Conservation (phyloP, 2,329 filamentous ascomycete species). For the Fusarium subtropicale region DNA sequence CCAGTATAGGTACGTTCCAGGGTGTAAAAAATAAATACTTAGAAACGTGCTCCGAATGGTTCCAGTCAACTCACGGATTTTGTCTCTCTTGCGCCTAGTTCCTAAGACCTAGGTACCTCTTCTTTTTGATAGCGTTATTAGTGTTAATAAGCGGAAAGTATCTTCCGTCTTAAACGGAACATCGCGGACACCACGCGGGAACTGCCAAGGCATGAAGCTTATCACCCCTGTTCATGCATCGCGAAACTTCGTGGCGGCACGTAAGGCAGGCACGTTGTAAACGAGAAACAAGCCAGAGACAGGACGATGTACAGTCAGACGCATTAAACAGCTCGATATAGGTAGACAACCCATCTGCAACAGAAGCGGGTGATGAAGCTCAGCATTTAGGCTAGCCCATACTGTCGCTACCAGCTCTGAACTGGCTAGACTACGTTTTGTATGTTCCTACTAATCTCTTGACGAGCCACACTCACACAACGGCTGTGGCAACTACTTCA, state of each 20-base stretch:
- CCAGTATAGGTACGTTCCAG: not conserved
- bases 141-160: not conserved
- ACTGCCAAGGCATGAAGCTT: slow-evolving; percentile 30
- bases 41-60: not conserved
- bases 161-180: slow-evolving; percentile 33
- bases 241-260: slow-evolving; percentile 19
- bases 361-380: not conserved
- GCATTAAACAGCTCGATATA: not conserved
- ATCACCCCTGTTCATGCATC: slow-evolving; percentile 17
- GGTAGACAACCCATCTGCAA: not conserved
- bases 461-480: slow-evolving; percentile 29
- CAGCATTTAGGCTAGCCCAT: not conserved
- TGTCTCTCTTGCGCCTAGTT: not conserved
- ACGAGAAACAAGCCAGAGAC: slow-evolving; percentile 24
- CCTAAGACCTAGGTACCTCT: not conserved
- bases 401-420: slow-evolving; percentile 26
- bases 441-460: slow-evolving; percentile 8
- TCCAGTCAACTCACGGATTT: not conserved
- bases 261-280: slow-evolving; percentile 32
- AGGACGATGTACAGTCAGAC: not conserved
- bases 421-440: slow-evolving; percentile 9
- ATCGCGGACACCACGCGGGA: slow-evolving; percentile 1
- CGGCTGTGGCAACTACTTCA: slow-evolving; percentile 23
- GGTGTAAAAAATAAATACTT: not conserved
- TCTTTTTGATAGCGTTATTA: not conserved